phyloP scores from a whole-genome alignment of 2,329 filamentous ascomycete genomes.

The Pyricularia grisea region DNA sequence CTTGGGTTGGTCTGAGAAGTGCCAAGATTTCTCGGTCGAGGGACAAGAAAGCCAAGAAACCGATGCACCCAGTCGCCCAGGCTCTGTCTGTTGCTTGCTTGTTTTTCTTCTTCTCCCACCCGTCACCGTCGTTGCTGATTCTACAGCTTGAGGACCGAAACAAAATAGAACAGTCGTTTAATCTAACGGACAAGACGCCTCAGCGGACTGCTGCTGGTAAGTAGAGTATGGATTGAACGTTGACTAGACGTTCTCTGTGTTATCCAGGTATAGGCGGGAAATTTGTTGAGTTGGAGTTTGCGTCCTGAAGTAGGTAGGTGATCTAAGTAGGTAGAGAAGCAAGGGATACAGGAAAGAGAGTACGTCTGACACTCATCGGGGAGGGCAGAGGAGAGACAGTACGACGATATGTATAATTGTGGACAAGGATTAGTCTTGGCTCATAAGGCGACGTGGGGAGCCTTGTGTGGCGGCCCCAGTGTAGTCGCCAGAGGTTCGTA shows the following conservation, averaged over 20 bases:
- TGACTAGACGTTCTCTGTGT: not conserved
- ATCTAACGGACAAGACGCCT: not conserved
- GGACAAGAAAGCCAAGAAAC: conserved; percentile 1
- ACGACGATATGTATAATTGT: not conserved
- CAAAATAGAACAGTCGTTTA: not conserved
- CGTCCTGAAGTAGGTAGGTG: not conserved
- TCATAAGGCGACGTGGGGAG: not conserved
- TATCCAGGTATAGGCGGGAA: not conserved
- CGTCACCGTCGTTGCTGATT: not conserved
- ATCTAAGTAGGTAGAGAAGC: not conserved
- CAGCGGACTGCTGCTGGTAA: not conserved
- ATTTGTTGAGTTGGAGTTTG: not conserved
- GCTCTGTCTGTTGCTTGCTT: not conserved
- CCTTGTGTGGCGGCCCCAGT: not conserved
- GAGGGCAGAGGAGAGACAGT: not conserved
- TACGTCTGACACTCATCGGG: not conserved
- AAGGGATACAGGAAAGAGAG: not conserved
- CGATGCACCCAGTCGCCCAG: conserved; percentile 7
- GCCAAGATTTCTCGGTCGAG: not conserved
- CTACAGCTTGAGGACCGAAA: not conserved
- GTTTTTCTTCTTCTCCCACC: not conserved
- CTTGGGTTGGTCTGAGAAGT: not conserved
- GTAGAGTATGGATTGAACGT: not conserved
- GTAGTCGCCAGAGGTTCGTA: not conserved
- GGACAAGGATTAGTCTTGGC: not conserved